phyloP scores from a whole-genome alignment of 2,329 filamentous ascomycete species.

The Penicillium sp. region DNA sequence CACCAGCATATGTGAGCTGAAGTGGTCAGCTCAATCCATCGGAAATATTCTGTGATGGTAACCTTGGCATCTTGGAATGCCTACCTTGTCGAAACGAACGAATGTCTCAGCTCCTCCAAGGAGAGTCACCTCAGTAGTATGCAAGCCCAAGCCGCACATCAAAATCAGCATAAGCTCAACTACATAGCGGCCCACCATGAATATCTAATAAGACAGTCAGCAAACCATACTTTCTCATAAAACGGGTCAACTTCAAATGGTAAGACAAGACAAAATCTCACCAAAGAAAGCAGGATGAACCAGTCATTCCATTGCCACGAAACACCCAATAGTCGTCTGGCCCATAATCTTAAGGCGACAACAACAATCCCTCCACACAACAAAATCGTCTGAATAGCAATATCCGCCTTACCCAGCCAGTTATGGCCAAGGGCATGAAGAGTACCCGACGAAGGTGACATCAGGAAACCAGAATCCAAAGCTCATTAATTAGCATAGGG shows the following conservation, averaged over 20 bases:
- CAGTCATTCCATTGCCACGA: conserved; percentile 19
- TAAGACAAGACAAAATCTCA: conserved; percentile 3
- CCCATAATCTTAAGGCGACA: conserved; percentile 19
- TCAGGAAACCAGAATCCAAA: conserved; percentile 1
- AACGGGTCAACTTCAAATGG: not conserved
- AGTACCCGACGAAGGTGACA: conserved; percentile 10
- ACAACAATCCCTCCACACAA: conserved; percentile 9
- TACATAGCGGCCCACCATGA: conserved; percentile 19
- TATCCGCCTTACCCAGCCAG: conserved; percentile 20
- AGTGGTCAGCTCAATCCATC: not conserved
- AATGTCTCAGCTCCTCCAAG: conserved; percentile 8
- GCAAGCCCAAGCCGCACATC: conserved; percentile 20
- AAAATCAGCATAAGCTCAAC: conserved; percentile 20
- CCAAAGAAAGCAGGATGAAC: conserved; percentile 16
- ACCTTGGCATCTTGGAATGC: no score
- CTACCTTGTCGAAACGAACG: conserved; percentile 17
- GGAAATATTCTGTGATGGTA: no score
- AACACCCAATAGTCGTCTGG: conserved; percentile 12
- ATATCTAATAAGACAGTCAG: conserved; percentile 3
- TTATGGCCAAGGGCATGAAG: conserved; percentile 21
- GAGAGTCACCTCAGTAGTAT: conserved; percentile 11
- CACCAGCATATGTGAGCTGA: conserved; percentile 18
- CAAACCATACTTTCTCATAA: not conserved
- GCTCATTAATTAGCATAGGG: not conserved
- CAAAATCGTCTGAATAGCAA: conserved; percentile 20